These are phyloP conservation scores for Leccinum fibrillosum DNA, from an alignment of 768 basidiomycete species.

Conservation along the genomic window DNA sequence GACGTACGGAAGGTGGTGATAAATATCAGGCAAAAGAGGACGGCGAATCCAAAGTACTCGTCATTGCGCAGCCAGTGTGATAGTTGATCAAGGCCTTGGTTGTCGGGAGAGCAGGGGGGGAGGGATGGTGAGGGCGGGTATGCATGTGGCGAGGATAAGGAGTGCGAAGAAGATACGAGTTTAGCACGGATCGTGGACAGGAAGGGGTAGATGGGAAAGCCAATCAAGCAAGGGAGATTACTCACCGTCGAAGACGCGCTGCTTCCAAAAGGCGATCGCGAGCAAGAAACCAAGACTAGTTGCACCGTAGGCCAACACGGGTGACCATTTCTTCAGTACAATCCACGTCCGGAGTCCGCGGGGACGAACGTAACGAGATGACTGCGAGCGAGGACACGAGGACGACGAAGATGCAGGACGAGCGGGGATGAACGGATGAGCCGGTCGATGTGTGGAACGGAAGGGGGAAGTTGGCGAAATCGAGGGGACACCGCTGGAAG, in stretches of 20 bases:
- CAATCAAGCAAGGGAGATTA: slow-evolving; percentile 11
- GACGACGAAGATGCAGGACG: slow-evolving; percentile 14
- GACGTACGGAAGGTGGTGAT: slow-evolving; percentile 82
- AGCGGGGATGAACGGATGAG: slow-evolving; percentile 20
- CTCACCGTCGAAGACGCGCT: slow-evolving; percentile 79
- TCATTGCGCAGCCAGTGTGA: slow-evolving; percentile 75
- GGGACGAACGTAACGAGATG: slow-evolving; percentile 41
- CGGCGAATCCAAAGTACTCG: slow-evolving; percentile 68
- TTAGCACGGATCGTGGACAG: background rate
- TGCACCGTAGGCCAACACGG: slow-evolving; percentile 70
- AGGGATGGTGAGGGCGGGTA: background rate
- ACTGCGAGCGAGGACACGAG: slow-evolving; percentile 16
- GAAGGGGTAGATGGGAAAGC: background rate
- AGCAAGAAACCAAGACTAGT: slow-evolving; percentile 76
- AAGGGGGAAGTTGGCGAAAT: slow-evolving; percentile 9
- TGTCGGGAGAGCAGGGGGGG: slow-evolving; percentile 1
- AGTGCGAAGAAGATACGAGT: background rate
- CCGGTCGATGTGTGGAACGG: slow-evolving; percentile 15
- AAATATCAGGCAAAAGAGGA: slow-evolving; percentile 81
- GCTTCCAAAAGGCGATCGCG: slow-evolving; percentile 81
- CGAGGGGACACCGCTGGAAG: slow-evolving; percentile 21
- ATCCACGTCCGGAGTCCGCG: slow-evolving; percentile 52
- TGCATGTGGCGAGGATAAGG: background rate
- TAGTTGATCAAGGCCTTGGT: slow-evolving; percentile 74
- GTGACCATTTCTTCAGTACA: slow-evolving; percentile 71